Evolutionary conservation across 495 filamentous ascomycete genomes (phyloP), one percentile per base, ranked within the genome.

Genomic region (Penicillium paxilli): DNA sequence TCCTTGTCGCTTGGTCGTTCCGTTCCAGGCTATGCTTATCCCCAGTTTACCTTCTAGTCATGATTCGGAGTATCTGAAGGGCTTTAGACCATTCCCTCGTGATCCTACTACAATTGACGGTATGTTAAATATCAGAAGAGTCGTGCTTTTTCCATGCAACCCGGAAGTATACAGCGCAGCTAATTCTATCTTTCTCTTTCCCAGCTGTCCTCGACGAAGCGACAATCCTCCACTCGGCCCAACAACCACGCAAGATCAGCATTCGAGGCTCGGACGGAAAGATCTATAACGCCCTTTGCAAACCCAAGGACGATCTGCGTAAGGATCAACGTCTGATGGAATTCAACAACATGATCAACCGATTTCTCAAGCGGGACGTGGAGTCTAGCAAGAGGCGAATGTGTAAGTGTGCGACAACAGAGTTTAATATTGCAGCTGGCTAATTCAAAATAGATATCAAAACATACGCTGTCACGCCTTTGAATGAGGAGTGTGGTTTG

Each of bases 301-400:
- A 99, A 62, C 94, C 94, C 5, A 98, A 98, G 68, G 94, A 98
- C 64, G 95, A 99, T 68, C 80, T 99, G 5, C 88, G 94, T 6
- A 98, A 96, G 59, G 94, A 99, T 57, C 92, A 96, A 61, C 89
- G 94, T 42, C 83, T 98, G 19, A 98, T 99, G 95, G 95, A 98
- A 65, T 99, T 98, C 79, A 97, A 96, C 66, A 85, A 87, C 51
- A 92, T 97, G 86, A 96, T 99, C 73, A 97, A 98, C 65, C 83
- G 95, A 51, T 89, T 91, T 21, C 71, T 99, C 25, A 95, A 96
- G 63, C 83, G 87, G 55, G 93, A 98, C 61, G 86, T 91, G 14
- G 93, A 96, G 64, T 87, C 90, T 9, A 93, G 89, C 72, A 87
- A 87, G 66, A 83, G 94, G 33, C 89, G 84, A 53, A 80, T 90